Evolutionary conservation across 345 rosid species (phyloP).

Genomic region (Eucalyptus grandis): DNA sequence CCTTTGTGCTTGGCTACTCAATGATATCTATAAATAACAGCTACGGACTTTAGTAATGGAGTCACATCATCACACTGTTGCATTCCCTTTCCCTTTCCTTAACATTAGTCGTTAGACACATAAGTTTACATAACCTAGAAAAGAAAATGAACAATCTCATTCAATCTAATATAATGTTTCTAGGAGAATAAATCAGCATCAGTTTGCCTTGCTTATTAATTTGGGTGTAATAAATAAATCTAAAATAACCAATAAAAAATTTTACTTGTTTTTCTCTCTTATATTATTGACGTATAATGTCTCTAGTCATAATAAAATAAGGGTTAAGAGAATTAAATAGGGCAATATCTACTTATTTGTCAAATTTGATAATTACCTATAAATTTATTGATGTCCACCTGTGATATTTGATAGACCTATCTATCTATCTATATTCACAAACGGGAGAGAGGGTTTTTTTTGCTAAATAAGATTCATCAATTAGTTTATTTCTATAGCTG

Average conservation of each 20-base stretch:
- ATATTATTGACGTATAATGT: background rate
- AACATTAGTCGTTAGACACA: background rate
- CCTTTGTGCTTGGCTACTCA: background rate
- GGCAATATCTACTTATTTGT: background rate
- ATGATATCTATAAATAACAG: background rate
- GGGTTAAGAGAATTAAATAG: too few relatives aligned
- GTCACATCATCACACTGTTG: background rate
- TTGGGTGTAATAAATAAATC: background rate
- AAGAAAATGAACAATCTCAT: background rate
- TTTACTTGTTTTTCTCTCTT: background rate
- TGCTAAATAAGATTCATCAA: too few relatives aligned
- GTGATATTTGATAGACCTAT: background rate
- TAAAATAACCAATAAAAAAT: accelerated
- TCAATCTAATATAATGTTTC: background rate
- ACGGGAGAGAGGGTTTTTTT: background rate
- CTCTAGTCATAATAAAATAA: background rate
- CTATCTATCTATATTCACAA: background rate
- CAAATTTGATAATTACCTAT: too few relatives aligned
- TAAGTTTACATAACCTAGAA: background rate
- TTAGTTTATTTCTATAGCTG: too few relatives aligned
- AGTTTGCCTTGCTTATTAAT: too few relatives aligned
- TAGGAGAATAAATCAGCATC: background rate
- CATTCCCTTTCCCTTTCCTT: background rate
- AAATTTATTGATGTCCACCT: background rate
- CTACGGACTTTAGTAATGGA: background rate